Evolutionary conservation across 1,284 basidiomycete species (phyloP).

Genomic region (Xerocomus nothofagi): DNA sequence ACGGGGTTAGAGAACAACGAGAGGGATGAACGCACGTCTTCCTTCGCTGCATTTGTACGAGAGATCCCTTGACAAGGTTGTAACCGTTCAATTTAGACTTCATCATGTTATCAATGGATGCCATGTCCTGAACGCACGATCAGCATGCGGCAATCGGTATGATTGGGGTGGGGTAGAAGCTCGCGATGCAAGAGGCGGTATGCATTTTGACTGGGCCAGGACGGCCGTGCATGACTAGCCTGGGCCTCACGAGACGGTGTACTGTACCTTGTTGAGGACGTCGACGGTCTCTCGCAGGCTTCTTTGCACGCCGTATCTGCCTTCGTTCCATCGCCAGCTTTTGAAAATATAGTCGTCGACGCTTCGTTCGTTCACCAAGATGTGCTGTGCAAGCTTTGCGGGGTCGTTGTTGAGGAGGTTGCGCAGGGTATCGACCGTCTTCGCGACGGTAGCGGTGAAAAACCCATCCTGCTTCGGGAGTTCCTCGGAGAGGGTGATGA

Average conservation of each 20-base stretch:
- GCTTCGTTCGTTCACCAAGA: constrained; percentile 78
- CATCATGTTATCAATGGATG: constrained; percentile 86
- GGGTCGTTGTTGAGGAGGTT: constrained; percentile 90
- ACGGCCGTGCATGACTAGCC: no score
- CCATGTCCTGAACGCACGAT: constrained; percentile 68
- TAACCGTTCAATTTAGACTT: constrained; percentile 91
- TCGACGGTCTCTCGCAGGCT: constrained; percentile 82
- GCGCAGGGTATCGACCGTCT: constrained; percentile 93
- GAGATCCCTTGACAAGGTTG: constrained; percentile 90
- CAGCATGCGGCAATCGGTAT: constrained; percentile 18
- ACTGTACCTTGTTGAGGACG: constrained; percentile 79
- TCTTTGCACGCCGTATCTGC: constrained; percentile 81
- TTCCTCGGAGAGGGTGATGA: constrained; percentile 89
- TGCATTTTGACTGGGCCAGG: no score
- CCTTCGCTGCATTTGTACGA: constrained; percentile 94
- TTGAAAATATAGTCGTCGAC: constrained; percentile 81
- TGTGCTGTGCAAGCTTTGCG: constrained; percentile 78
- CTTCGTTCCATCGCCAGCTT: constrained; percentile 87
- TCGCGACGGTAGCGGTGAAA: constrained; percentile 87
- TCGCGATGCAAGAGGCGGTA: no score
- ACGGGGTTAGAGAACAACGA: constrained; percentile 7
- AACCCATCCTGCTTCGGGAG: constrained; percentile 90
- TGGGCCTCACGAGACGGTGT: no score
- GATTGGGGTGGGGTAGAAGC: constrained; percentile 21
- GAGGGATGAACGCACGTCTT: constrained; percentile 64